Base-by-base conservation (phyloP, 2,329 filamentous ascomycete genomes). In the Cadophora gregata region DNA sequence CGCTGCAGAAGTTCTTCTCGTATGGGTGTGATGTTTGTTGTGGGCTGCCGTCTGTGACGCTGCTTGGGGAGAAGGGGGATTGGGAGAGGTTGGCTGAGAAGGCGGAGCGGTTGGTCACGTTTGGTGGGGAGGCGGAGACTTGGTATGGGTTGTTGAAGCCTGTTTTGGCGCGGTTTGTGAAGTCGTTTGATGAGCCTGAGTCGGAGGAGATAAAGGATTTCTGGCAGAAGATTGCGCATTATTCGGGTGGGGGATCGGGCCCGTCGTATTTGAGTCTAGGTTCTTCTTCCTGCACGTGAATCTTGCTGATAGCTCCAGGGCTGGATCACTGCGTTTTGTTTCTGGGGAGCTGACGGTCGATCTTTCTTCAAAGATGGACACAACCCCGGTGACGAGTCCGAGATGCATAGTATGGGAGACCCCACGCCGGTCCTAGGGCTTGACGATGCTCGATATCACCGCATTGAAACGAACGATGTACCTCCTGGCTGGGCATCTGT, bases 1-100 rank as follows among this genome's bases (percentile, higher is more conserved):
- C 80, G 0, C 74, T 85, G 76, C 80, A 85, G 70, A 78, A 80
- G 24, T 86, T 85, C 69, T 86, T 86, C 66, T 63, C 56, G 0
- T 83, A 80, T 68, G 64, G 4, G 0, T 69, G 70, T 12, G 53
- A 16, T 0, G 64, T 77, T 0, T 16, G 24, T 0, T 87, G 84
- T 68, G 85, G 84, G 0, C 76, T 87, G 1, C 85, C 85, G 0
- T 80, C 79, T 0, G 82, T 86, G 0, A 86, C 84, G 0, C 74
- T 87, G 1, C 77, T 83, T 0, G 85, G 85, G 1, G 78, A 82
- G 47, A 71, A 77, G 14, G 64, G 67, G 1, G 84, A 88, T 73
- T 87, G 82, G 79, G 71, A 68, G 55, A 63, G 71, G 3, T 68
- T 83, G 1, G 64, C 75, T 2, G 31, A 21, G 0, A 74, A 74